phyloP scores from a whole-genome alignment of 2,329 filamentous ascomycete species.

The Whalleya microplaca region DNA sequence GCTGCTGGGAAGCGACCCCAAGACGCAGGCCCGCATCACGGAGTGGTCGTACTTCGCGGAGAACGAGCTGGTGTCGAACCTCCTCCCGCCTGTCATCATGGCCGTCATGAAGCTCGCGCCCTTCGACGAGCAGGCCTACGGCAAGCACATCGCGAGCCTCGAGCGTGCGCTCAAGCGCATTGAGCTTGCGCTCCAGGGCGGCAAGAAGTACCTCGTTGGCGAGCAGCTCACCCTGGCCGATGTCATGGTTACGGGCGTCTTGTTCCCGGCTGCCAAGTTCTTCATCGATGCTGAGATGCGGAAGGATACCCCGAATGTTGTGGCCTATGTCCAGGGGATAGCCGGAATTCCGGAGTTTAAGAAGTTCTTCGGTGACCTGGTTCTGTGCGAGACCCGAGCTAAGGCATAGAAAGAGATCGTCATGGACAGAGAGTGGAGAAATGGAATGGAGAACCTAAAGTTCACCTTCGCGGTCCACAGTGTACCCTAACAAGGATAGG shows the following conservation, averaged over 20 bases:
- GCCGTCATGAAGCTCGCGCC: slow-evolving; percentile 33
- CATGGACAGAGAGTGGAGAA: not conserved
- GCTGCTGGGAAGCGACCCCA: slow-evolving; percentile 47
- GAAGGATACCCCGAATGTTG: slow-evolving; percentile 37
- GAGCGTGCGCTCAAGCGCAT: slow-evolving; percentile 37
- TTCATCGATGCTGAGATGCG: slow-evolving; percentile 42
- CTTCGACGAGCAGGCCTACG: slow-evolving; percentile 33
- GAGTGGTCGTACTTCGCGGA: slow-evolving; percentile 52
- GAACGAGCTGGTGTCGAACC: slow-evolving; percentile 36
- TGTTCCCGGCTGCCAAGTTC: slow-evolving; percentile 32
- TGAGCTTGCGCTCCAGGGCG: slow-evolving; percentile 37
- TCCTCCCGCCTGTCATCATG: slow-evolving; percentile 32
- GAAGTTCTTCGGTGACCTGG: slow-evolving; percentile 36
- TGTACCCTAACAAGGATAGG: not conserved
- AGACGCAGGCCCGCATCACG: slow-evolving; percentile 46
- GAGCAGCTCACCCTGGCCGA: slow-evolving; percentile 44
- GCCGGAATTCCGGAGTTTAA: slow-evolving; percentile 39
- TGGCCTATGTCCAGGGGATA: slow-evolving; percentile 39
- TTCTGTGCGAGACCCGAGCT: slow-evolving; percentile 36
- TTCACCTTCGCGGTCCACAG: too few species aligned
- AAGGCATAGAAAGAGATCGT: slow-evolving; percentile 4
- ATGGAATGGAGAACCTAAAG: too few species aligned
- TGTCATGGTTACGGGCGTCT: slow-evolving; percentile 36
- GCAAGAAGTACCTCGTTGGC: slow-evolving; percentile 44
- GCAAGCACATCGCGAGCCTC: slow-evolving; percentile 15